Base-by-base conservation (phyloP, 805 yeast genomes). In the Teunomyces gatunensis region DNA sequence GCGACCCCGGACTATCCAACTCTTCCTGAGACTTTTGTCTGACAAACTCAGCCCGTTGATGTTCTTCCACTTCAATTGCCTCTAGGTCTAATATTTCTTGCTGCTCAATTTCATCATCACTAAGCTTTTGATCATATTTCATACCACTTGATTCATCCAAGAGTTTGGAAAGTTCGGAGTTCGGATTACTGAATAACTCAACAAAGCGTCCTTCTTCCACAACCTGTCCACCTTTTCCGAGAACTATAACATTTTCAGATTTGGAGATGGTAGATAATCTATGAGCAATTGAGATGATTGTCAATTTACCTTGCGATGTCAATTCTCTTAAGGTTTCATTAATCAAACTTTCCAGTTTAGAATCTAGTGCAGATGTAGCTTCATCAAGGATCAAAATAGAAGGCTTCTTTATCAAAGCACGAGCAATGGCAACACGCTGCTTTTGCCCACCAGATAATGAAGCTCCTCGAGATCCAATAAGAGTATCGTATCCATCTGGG, bases 381-480 rank as follows among this genome's bases (percentile, higher is more conserved):
- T 85, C 91, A 56, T 85, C 91, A 47, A 85, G 68, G 4, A 85
- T 74, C 54, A 85, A 66, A 17, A 85, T 73, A 40, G 78, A 71
- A 6, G 91, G 91, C 48, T 79, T 74, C 50, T 86, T 82, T 47
- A 85, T 79, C 50, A 85, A 68, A 1, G 89, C 88, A 52, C 91
- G 69, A 0, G 91, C 91, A 64, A 85, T 83, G 6, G 90, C 90
- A 36, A 85, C 71, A 55, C 89, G 75, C 67, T 85, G 91, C 60
- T 85, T 84, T 63, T 85, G 91, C 10, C 91, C 91, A 33, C 90
- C 91, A 4, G 87, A 81, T 18, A 85, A 61, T 23, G 80, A 66
- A 1, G 82, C 74, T 0, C 86, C 86, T 41, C 81, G 68, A 6
- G 78, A 63, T 1, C 85, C 85, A 46, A 79, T 75, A 17, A 70